Percentiles rank a stretch among this genome's conserved stretches.
These are phyloP conservation scores for Galerina sulciceps DNA, from an alignment of 768 basidiomycete genomes.

Conservation along the genomic window DNA sequence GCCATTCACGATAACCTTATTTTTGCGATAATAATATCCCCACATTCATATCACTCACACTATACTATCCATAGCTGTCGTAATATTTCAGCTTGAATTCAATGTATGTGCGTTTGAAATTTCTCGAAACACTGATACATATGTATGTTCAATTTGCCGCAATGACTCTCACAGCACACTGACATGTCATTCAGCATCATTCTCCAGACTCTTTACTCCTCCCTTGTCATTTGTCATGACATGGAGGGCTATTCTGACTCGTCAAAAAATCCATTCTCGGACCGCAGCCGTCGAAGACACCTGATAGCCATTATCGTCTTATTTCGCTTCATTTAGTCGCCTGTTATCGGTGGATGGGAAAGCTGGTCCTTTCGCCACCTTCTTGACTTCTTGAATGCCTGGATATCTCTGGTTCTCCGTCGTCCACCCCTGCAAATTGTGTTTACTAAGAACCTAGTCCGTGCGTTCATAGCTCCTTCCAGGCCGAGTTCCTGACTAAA, in stretches of 20 bases:
- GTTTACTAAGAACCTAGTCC: neutral
- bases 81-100: too few species aligned
- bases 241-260: neutral
- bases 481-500: neutral
- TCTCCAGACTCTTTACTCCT: slow-evolving; percentile 2
- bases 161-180: slow-evolving; percentile 1
- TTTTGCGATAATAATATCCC: slow-evolving; percentile 7
- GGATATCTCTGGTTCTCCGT: slow-evolving; percentile 5
- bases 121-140: neutral
- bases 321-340: neutral
- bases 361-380: neutral
- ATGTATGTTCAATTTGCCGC: neutral
- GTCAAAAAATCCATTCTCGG: neutral
- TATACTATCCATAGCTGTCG: neutral
- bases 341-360: slow-evolving; percentile 6
- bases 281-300: neutral
- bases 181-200: slow-evolving; percentile 3
- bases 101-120: neutral
- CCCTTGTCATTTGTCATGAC: slow-evolving; percentile 7
- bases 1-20: slow-evolving; percentile 9
- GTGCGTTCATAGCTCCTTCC: neutral
- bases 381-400: neutral
- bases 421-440: neutral
- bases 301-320: neutral
- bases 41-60: slow-evolving; percentile 4